A percentile compares a stretch with the other conserved stretches of the same genome.
phyloP scores from a whole-genome alignment of 1,284 basidiomycete genomes.

The Puccinia triticina region DNA sequence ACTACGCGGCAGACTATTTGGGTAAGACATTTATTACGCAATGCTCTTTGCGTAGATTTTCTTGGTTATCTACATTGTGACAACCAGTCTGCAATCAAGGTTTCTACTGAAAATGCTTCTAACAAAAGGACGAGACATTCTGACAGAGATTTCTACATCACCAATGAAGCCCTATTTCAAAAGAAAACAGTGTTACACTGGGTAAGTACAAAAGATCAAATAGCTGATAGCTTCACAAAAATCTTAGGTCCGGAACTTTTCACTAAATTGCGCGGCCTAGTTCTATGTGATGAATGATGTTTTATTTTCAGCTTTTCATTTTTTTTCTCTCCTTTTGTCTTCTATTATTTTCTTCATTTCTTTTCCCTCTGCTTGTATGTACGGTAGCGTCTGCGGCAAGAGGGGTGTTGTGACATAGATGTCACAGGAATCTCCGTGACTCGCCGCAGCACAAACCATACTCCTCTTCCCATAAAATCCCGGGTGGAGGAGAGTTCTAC shows the following conservation, averaged over 20 bases:
- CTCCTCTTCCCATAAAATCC: no score
- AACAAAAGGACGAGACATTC: neutral
- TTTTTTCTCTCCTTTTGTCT: no score
- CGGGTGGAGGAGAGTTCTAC: no score
- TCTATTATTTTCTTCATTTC: no score
- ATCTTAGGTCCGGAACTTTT: neutral
- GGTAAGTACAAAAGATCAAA: neutral
- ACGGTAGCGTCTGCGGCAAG: no score
- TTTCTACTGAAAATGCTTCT: neutral
- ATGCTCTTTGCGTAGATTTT: neutral
- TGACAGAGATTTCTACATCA: neutral
- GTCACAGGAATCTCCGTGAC: no score
- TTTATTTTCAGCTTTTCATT: no score
- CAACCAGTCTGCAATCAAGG: constrained; percentile 11
- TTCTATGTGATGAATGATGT: no score
- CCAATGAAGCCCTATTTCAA: neutral
- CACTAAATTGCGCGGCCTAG: no score
- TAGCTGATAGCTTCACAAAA: constrained; percentile 18
- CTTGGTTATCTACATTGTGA: neutral
- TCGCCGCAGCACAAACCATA: no score
- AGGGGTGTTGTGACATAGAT: no score
- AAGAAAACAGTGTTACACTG: neutral
- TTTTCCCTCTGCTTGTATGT: no score
- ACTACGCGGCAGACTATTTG: neutral
- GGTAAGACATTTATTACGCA: neutral